Evolutionary conservation across 148 eudicot genomes (phyloP), one percentile per base, ranked within the genome.

Genomic region (Diospyros kaki): DNA sequence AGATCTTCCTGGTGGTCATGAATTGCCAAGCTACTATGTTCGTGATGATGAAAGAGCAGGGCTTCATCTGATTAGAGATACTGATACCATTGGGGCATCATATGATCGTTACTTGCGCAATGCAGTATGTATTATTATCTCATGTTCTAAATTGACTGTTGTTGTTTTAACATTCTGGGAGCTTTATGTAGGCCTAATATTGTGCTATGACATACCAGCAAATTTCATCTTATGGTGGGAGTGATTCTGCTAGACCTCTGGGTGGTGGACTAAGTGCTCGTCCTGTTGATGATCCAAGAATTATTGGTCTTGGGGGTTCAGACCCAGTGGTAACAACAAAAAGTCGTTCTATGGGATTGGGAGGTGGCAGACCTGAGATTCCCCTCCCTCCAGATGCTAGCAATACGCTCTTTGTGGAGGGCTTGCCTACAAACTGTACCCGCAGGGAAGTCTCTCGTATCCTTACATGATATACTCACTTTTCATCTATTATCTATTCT

Each of bases 401-500:
- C 78, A 86, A 74, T 79, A 93, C 98, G 3, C 84, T 93, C 43
- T 93, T 76, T 76, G 96, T 91, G 66, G 96, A 90, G 85, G 92
- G 93, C 39, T 83, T 93, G 77, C 96, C 98, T 78, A 69, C 90
- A 28, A 89, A 87, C 68, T 90, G 96, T 75, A 81, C 85, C 9
- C 87, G 89, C 43, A 82, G 96, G 59, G 96, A 93, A 77, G 96
- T 91, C 53, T 86, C 98, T 53, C 98, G 96, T 93, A 93, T 93
- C 98, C 98, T 93, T 86, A 66, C 10, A 44, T 13, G 4, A 6
- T 56, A 42, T 43, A 41, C 54, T 40, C 13, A 39, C 56, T 43
- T 46, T 52, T 62, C n/a, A 12, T 14, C 4, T 68, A 1, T 13
- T 14, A 46, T 28, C 28, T 28, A 28, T 28, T 28, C 28, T 28